Evolutionary conservation across 495 filamentous ascomycete species (phyloP).

Genomic region (Penicillium macrosclerotiorum): DNA sequence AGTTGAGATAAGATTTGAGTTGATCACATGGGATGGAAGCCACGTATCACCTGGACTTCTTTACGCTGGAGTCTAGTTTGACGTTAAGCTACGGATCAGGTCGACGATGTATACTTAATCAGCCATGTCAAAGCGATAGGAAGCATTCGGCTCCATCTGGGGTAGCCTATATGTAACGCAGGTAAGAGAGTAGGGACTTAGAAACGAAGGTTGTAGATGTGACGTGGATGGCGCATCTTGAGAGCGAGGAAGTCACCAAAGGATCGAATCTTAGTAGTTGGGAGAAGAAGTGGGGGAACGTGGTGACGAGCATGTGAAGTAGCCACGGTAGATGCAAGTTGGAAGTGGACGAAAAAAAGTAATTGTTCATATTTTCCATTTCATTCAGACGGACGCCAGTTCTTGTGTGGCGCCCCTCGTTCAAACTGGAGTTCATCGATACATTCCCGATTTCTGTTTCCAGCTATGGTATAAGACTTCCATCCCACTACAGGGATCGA

Average conservation of each 20-base stretch:
- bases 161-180: too few species aligned
- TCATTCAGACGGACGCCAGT: constrained; percentile 46
- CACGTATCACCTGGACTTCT: constrained; percentile 6
- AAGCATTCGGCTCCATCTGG: too few species aligned
- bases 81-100: constrained; percentile 6
- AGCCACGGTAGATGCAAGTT: not conserved
- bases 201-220: too few species aligned
- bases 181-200: too few species aligned
- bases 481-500: constrained; percentile 42
- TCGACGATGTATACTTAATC: too few species aligned
- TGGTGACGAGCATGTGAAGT: too few species aligned
- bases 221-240: constrained; percentile 4
- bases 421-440: constrained; percentile 48
- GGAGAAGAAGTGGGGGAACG: too few species aligned
- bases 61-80: constrained; percentile 8
- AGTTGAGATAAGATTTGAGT: constrained; percentile 15
- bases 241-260: too few species aligned
- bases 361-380: constrained; percentile 48
- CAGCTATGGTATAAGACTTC: constrained; percentile 43
- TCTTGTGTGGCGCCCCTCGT: constrained; percentile 39
- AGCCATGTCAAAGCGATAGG: too few species aligned
- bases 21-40: constrained; percentile 14
- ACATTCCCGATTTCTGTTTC: constrained; percentile 49
- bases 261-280: too few species aligned
- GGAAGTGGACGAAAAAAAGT: constrained; percentile 21